These are phyloP conservation scores for Hericium erinaceus DNA, from an alignment of 768 basidiomycete species.

Conservation along the genomic window DNA sequence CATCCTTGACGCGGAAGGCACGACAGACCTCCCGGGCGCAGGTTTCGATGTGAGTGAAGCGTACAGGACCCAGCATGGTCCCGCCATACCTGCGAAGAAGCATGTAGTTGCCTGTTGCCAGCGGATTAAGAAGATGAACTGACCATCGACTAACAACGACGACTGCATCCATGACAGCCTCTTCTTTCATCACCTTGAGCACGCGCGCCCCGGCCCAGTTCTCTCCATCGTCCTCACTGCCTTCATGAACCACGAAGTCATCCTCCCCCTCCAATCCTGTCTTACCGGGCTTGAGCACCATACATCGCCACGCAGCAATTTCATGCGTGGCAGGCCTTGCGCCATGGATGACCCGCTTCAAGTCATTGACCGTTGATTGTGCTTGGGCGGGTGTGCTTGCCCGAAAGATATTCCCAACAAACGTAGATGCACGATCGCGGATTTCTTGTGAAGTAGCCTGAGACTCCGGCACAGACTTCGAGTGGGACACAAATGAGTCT, in stretches of 20 bases:
- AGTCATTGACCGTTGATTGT: constrained; percentile 36
- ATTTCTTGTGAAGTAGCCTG: constrained; percentile 63
- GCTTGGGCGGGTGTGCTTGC: constrained; percentile 47
- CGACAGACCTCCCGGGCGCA: constrained; percentile 70
- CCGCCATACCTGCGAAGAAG: constrained; percentile 61
- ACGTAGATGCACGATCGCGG: constrained; percentile 64
- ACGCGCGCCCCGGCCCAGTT: constrained; percentile 58
- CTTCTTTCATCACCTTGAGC: constrained; percentile 57
- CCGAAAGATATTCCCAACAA: constrained; percentile 54
- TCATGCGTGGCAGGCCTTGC: constrained; percentile 56
- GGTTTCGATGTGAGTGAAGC: constrained; percentile 72
- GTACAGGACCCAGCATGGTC: constrained; percentile 61
- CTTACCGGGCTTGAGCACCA: constrained; percentile 56
- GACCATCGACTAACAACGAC: constrained; percentile 77
- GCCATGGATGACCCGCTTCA: constrained; percentile 49
- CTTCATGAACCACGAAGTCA: constrained; percentile 61
- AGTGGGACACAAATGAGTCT: constrained; percentile 43
- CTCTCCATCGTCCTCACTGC: constrained; percentile 72
- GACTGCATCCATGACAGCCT: constrained; percentile 66
- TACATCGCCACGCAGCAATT: constrained; percentile 72
- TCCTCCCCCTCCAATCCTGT: constrained; percentile 63
- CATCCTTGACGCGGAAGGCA: constrained; percentile 56
- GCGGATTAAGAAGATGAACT: constrained; percentile 12
- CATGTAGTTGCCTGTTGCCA: not conserved
- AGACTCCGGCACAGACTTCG: constrained; percentile 35